Evolutionary conservation across 441 rosid species (phyloP), one percentile per base, ranked within the genome.

Genomic region (Bocquillonia castaneifolia): DNA sequence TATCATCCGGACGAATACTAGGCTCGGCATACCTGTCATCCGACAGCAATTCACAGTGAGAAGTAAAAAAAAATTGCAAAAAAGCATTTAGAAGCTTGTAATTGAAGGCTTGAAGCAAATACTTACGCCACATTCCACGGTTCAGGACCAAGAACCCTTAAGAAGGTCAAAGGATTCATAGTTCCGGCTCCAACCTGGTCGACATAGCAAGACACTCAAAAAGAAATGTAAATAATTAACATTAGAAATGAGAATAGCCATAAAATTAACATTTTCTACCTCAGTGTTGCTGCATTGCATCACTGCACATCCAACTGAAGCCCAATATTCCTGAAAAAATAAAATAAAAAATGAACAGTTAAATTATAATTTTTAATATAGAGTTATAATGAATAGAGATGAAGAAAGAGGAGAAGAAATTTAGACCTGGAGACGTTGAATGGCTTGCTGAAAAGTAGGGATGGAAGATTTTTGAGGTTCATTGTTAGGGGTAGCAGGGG

Each of bases 241-340:
- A n/a, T 55, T n/a, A 63, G 2, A 14, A 5, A 61, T 56, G 12
- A 67, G 59, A 37, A 18, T 52, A 52, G 60, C 10, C 22, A 48
- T 10, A 20, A 34, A 53, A 67, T 20, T 10, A 50, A 22, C 28
- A 1, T 20, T 15, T 9, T 60, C n/a, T 74, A 86, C 97, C 92
- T 94, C 99, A 0, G 99, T 94, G 72, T 92, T 94, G 84, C 99
- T 91, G 74, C 97, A 91, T 77, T 94, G 99, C 99, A 94, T 94
- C 44, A 94, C 82, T 1, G 97, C 93, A 67, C 99, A 94, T 70
- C 99, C 99, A 37, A 88, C 97, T n/a, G 99, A 94, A 62, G 97
- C 97, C 99, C 99, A 94, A 72, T 91, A 91, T 75, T 94, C 96
- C 96, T 93, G 67, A 44, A 76, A 26, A 69, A 36, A 12, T 22